These are phyloP conservation scores for Fusarium aywerte DNA, from an alignment of 2,329 filamentous ascomycete species.

Conservation along the genomic window DNA sequence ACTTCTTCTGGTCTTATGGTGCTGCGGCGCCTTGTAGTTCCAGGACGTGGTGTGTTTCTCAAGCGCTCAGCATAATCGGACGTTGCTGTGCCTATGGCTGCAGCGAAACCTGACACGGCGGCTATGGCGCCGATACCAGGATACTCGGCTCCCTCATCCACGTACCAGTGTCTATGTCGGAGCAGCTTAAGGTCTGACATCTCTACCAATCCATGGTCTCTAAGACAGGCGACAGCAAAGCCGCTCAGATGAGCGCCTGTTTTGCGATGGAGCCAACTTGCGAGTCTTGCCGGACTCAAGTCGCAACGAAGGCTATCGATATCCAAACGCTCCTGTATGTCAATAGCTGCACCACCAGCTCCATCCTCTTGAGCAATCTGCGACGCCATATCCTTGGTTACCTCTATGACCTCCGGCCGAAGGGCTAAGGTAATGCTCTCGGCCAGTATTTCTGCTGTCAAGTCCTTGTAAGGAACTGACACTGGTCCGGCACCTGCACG, in stretches of 20 bases:
- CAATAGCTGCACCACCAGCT: slow-evolving; percentile 60
- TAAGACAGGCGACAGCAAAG: slow-evolving; percentile 68
- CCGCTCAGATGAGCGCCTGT: slow-evolving; percentile 68
- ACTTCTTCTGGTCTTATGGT: background rate
- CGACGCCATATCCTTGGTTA: slow-evolving; percentile 57
- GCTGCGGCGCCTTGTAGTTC: background rate
- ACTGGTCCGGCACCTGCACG: slow-evolving; percentile 68
- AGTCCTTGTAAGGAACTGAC: slow-evolving; percentile 66
- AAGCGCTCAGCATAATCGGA: slow-evolving; percentile 34
- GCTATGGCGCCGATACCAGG: slow-evolving; percentile 72
- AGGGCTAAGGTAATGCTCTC: slow-evolving; percentile 64
- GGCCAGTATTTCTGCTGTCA: slow-evolving; percentile 67
- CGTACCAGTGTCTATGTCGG: slow-evolving; percentile 65
- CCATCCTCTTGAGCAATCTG: slow-evolving; percentile 67
- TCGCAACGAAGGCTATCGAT: slow-evolving; percentile 67
- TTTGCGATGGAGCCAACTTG: slow-evolving; percentile 69
- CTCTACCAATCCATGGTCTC: slow-evolving; percentile 64
- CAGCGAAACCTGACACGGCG: slow-evolving; percentile 71
- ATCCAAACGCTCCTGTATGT: slow-evolving; percentile 66
- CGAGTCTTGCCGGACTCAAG: slow-evolving; percentile 65
- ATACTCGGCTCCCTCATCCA: slow-evolving; percentile 72
- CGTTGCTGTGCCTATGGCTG: slow-evolving; percentile 59
- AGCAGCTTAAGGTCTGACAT: slow-evolving; percentile 67
- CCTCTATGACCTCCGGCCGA: slow-evolving; percentile 57
- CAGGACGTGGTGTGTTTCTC: slow-evolving; percentile 7